These are phyloP conservation scores for Ustilago esculenta DNA, from an alignment of 1,284 basidiomycete species.

Conservation along the genomic window DNA sequence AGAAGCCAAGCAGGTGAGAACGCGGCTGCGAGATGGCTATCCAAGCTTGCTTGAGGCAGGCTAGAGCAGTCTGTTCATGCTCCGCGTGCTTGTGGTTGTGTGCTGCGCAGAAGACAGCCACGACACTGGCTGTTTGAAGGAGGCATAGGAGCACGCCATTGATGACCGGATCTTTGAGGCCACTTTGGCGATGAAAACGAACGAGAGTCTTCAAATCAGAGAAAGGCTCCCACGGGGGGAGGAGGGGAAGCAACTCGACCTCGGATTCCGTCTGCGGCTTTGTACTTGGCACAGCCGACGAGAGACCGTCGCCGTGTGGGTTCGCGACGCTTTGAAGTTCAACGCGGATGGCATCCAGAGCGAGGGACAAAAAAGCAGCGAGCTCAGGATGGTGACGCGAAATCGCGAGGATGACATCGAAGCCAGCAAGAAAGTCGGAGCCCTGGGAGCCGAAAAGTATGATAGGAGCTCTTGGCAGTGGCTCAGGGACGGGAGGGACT, in stretches of 20 bases:
- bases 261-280: not conserved
- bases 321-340: conserved; percentile 36
- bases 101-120: conserved; percentile 19
- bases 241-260: conserved; percentile 26
- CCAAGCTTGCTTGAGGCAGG: conserved; percentile 13
- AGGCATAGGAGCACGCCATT: conserved; percentile 42
- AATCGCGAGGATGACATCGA: conserved; percentile 24
- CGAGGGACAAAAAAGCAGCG: conserved; percentile 28
- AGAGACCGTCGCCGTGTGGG: not conserved
- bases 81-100: not conserved
- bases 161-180: conserved; percentile 28
- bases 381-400: conserved; percentile 13
- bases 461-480: conserved; percentile 11
- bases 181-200: conserved; percentile 23
- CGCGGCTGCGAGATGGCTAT: conserved; percentile 10
- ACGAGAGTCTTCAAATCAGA: conserved; percentile 20
- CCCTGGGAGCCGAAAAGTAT: conserved; percentile 46
- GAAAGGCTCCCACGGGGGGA: conserved; percentile 34
- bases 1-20: conserved; percentile 38
- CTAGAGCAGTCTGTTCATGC: not conserved
- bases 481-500: not conserved
- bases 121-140: conserved; percentile 31
- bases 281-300: not conserved
- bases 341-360: conserved; percentile 24
- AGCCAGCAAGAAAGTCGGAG: conserved; percentile 30